Evolutionary conservation across 345 rosid genomes (phyloP).

Genomic region (Excoecaria agallocha): DNA sequence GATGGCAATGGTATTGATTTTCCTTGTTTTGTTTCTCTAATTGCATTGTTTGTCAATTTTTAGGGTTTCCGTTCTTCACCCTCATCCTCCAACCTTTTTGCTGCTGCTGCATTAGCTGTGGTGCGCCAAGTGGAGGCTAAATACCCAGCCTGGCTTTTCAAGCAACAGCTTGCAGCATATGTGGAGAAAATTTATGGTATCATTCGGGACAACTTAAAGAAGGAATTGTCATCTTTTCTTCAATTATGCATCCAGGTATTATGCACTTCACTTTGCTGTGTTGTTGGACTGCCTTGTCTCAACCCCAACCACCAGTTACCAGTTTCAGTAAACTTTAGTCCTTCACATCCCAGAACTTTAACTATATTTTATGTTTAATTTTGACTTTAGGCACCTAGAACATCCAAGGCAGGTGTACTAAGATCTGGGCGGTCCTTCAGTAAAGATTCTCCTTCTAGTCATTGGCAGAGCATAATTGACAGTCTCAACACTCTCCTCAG

Average conservation of each 20-base stretch:
- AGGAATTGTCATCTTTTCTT: conserved; percentile 75
- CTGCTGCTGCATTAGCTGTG: conserved; percentile 66
- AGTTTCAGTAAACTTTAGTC: not conserved
- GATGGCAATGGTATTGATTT: too few species aligned
- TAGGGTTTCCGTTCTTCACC: conserved; percentile 98
- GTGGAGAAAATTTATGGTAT: conserved; percentile 98
- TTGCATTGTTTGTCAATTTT: conserved; percentile 15
- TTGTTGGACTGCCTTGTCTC: conserved; percentile 12
- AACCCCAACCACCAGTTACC: not conserved
- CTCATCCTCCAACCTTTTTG: conserved; percentile 70
- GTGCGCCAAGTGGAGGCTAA: conserved; percentile 95
- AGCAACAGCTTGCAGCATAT: conserved; percentile 96
- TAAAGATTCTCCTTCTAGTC: conserved; percentile 79
- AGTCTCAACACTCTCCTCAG: conserved; percentile 76
- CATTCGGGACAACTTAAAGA: conserved; percentile 93
- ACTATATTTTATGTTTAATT: conserved; percentile 1
- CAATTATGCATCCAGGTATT: conserved; percentile 87
- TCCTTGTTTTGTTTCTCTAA: conserved; percentile 10
- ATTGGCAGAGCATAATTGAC: conserved; percentile 98
- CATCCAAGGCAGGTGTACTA: conserved; percentile 76
- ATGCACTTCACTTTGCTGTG: conserved; percentile 16
- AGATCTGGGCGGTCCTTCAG: conserved; percentile 83
- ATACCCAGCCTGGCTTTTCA: conserved; percentile 96
- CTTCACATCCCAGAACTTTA: not conserved
- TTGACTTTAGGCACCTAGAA: conserved; percentile 76